Conservation (phyloP, 257 asterid genomes). For the Solanum etuberosum region DNA sequence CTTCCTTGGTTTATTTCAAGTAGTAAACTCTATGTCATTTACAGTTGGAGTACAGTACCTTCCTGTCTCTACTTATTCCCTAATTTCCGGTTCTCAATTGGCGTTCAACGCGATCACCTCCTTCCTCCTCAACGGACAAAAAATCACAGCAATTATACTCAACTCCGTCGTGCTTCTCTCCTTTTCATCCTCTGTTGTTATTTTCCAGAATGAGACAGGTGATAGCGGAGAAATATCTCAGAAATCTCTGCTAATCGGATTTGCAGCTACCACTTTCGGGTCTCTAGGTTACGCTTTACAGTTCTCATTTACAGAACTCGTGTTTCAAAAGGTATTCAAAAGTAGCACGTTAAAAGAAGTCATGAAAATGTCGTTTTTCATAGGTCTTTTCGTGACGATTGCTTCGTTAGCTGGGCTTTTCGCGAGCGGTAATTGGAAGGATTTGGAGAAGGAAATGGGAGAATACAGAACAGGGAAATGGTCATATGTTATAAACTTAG, state of each 20-base stretch:
- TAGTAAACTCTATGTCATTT: conserved; percentile 3
- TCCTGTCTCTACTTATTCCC: conserved; percentile 29
- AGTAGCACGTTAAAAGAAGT: conserved; percentile 10
- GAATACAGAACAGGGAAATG: conserved; percentile 14
- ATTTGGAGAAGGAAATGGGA: conserved; percentile 19
- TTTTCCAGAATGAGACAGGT: conserved; percentile 3
- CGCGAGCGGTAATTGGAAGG: conserved; percentile 13
- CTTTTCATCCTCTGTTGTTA: conserved; percentile 20
- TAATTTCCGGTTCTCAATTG: conserved; percentile 26
- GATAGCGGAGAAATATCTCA: background rate
- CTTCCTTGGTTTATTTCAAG: conserved; percentile 8
- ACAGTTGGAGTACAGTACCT: conserved; percentile 24
- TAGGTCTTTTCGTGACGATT: conserved; percentile 19
- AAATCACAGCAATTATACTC: conserved; percentile 14
- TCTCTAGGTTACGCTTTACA: conserved; percentile 4
- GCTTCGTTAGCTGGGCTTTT: conserved; percentile 4
- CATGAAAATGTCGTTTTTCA: conserved; percentile 18
- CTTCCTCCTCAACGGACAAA: conserved; percentile 25
- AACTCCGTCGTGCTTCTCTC: conserved; percentile 34
- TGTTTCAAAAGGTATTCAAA: conserved; percentile 12
- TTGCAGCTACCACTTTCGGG: background rate
- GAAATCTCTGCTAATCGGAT: conserved; percentile 11
- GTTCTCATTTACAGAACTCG: conserved; percentile 22
- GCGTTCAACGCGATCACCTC: conserved; percentile 40
- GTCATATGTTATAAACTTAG: conserved; percentile 10